phyloP scores from a whole-genome alignment of 176 grass and related monocot species.

The Elaeis guineensis region DNA sequence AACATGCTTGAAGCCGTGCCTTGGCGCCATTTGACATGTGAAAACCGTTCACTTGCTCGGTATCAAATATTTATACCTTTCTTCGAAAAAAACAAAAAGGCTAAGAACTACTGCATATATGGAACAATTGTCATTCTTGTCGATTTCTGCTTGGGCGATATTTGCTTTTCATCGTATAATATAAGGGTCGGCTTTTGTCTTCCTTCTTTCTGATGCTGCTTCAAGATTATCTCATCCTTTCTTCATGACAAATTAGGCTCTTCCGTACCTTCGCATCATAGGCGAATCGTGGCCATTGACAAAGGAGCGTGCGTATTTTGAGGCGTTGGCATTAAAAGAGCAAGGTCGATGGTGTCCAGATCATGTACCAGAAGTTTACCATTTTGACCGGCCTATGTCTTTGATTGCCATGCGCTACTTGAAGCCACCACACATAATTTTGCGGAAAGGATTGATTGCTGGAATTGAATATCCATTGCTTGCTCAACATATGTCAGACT shows the following conservation, averaged over 20 bases:
- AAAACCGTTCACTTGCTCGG: too few species aligned
- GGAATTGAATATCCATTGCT: constrained; percentile 77
- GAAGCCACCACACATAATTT: constrained; percentile 73
- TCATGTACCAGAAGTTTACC: constrained; percentile 83
- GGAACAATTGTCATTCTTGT: too few species aligned
- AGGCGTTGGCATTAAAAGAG: constrained; percentile 50
- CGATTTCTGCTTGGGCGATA: too few species aligned
- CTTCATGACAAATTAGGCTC: constrained; percentile 37
- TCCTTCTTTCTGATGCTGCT: background rate
- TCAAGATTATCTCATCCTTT: background rate
- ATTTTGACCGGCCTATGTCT: constrained; percentile 80
- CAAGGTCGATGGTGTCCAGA: constrained; percentile 62
- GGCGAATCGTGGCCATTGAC: constrained; percentile 88
- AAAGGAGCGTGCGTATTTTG: constrained; percentile 87
- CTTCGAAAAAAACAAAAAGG: too few species aligned
- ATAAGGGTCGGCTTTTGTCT: background rate
- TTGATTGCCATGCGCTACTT: constrained; percentile 89
- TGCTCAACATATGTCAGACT: constrained; percentile 70
- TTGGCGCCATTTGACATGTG: too few species aligned
- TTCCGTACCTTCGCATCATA: constrained; percentile 73
- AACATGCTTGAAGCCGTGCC: too few species aligned
- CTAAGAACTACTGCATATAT: too few species aligned
- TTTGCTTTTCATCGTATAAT: too few species aligned
- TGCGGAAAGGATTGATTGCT: constrained; percentile 90
- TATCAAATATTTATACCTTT: too few species aligned